Conservation (phyloP, 331 rosid species). For the Dryas integrifolia region DNA sequence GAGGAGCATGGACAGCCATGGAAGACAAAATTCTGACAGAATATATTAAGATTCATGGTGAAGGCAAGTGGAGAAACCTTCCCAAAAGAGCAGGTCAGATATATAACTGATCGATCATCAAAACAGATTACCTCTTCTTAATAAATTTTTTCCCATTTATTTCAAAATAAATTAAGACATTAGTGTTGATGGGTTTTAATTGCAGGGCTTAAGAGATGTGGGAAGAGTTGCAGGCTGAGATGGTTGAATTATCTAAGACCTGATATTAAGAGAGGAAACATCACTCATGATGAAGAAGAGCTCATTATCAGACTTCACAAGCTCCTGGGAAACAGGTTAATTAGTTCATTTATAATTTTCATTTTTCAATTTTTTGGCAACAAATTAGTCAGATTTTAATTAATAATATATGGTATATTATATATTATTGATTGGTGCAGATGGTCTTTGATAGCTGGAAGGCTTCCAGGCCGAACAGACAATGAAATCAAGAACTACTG, state of each 20-base stretch:
- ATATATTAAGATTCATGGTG: conserved; percentile 49
- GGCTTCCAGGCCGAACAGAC: conserved; percentile 87
- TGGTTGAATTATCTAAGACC: conserved; percentile 74
- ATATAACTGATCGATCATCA: background rate
- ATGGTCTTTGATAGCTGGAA: conserved; percentile 79
- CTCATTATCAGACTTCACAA: conserved; percentile 71
- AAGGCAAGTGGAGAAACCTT: conserved; percentile 69
- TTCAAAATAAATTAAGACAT: background rate
- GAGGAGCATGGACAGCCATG: conserved; percentile 72
- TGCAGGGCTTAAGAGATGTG: conserved; percentile 69
- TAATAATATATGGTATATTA: too few species aligned
- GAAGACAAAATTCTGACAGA: conserved; percentile 55
- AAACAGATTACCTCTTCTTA: too few species aligned
- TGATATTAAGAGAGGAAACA: conserved; percentile 70
- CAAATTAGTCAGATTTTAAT: background rate
- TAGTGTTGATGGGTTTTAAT: background rate
- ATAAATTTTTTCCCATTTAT: background rate
- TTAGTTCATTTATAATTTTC: background rate
- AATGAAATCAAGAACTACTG: conserved; percentile 78
- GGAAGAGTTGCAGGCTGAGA: conserved; percentile 71
- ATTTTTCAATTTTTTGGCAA: background rate
- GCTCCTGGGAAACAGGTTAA: conserved; percentile 65
- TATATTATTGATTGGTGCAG: conserved; percentile 28
- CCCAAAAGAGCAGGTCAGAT: conserved; percentile 66
- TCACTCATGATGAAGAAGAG: conserved; percentile 60